Base-by-base conservation (phyloP, 306 rosid species). In the Rubus parviflorus region DNA sequence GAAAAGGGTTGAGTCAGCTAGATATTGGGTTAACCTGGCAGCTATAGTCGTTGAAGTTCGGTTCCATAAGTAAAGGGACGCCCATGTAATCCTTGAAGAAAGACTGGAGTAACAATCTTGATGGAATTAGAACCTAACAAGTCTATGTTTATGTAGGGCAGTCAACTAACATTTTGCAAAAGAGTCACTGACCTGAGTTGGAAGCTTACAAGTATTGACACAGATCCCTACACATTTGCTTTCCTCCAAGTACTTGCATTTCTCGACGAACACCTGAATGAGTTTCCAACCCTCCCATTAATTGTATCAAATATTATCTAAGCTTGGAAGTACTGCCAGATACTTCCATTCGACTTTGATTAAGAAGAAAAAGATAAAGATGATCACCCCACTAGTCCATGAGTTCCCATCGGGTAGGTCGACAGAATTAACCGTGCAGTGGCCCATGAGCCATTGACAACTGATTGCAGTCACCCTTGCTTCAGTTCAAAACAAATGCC, bases 361-460 rank as follows among this genome's bases (percentile, higher is more conserved):
- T 3, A 43, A 45, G 17, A 10, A 11, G 7, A 45, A 68, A 68
- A 20, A 54, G 1, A 15, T 0, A 56, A 25, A 19, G 51, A 80
- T 73, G 67, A 78, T 83, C 81, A 94, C 97, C 95, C 98, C 98
- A 72, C 92, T 87, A 72, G 52, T 82, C 78, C 97, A 86, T 1
- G 97, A 89, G 53, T 82, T 82, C 76, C 97, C 96, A 71, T 89
- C 85, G 0, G 87, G 86, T 25, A 92, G 72, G 73, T 92, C 88
- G 7, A 95, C 85, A 35, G 89, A 92, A 78, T 95, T 92, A 47
- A 95, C 91, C 3, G 84, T 83, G 86, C 93, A 92, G 7, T 87
- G 76, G 19, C 98, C 98, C 97, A 92, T 95, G 37, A 90, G 97
- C 98, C 97, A 92, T 82, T 90, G 97, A 74, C 98, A 95, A 70